phyloP scores from a whole-genome alignment of 2,329 filamentous ascomycete species.

The Fusarium albosuccineum region DNA sequence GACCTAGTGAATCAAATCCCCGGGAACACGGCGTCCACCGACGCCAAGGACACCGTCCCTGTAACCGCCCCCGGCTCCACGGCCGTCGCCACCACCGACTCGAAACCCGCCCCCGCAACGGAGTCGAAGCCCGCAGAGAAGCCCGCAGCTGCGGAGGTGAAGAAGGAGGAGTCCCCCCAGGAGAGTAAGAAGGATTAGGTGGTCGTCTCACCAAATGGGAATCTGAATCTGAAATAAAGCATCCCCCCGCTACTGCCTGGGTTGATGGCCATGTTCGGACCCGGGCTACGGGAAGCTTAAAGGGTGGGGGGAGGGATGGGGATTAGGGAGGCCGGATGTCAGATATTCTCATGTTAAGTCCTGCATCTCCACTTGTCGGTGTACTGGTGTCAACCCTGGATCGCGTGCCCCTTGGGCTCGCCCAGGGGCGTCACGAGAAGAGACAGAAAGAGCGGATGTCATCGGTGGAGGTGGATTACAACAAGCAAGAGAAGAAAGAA shows the following conservation, averaged over 20 bases:
- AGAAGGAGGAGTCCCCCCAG: conserved; percentile 44
- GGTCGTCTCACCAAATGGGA: conserved; percentile 40
- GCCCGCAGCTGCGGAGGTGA: conserved; percentile 39
- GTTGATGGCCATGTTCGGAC: conserved; percentile 37
- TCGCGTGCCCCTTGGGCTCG: conserved; percentile 30
- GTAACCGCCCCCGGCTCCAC: conserved; percentile 38
- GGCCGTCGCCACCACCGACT: conserved; percentile 37
- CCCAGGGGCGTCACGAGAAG: conserved; percentile 30
- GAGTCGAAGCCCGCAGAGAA: conserved; percentile 40
- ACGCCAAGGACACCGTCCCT: conserved; percentile 39
- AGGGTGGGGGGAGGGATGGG: conserved; percentile 23
- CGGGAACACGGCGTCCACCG: conserved; percentile 61
- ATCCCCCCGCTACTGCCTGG: conserved; percentile 25
- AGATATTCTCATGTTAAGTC: conserved; percentile 47
- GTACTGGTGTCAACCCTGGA: conserved; percentile 44
- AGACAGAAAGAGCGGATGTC: conserved; percentile 28
- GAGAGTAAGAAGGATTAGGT: conserved; percentile 56
- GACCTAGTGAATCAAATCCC: conserved; percentile 87
- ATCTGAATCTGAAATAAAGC: conserved; percentile 33
- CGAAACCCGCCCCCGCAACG: conserved; percentile 42
- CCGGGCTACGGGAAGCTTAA: conserved; percentile 20
- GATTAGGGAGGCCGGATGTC: conserved; percentile 37
- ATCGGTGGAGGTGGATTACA: conserved; percentile 18
- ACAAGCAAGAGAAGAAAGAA: conserved; percentile 40
- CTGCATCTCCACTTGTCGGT: conserved; percentile 46